phyloP scores from a whole-genome alignment of 305 asterid species.

The Fraxinus velutina region DNA sequence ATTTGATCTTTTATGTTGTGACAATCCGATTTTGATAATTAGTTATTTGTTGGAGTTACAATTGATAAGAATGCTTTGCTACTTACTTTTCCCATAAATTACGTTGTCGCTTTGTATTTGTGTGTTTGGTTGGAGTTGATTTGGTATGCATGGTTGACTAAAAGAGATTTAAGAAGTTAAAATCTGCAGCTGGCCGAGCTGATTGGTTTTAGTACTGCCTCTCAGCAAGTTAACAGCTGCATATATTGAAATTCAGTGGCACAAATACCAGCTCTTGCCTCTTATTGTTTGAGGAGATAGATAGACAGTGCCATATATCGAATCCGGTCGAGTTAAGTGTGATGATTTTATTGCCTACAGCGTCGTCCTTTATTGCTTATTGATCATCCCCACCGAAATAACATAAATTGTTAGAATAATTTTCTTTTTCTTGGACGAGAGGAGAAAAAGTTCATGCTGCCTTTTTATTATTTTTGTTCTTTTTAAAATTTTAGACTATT shows the following conservation, averaged over 20 bases:
- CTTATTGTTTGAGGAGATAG: constrained; percentile 13
- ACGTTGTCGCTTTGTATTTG: background rate
- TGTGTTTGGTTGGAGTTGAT: constrained; percentile 1
- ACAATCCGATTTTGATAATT: background rate
- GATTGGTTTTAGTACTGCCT: constrained; percentile 48
- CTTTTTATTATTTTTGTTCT: background rate
- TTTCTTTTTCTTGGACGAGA: background rate
- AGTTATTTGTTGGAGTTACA: background rate
- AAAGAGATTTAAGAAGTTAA: background rate
- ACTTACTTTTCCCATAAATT: background rate
- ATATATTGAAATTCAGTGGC: constrained; percentile 31
- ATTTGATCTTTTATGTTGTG: background rate
- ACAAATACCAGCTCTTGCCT: constrained; percentile 56
- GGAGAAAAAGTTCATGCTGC: background rate
- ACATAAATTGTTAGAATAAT: background rate
- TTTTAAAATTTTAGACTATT: background rate
- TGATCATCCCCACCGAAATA: background rate
- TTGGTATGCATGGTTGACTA: constrained; percentile 6
- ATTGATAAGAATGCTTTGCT: background rate
- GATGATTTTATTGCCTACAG: background rate
- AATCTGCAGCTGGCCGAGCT: constrained; percentile 66
- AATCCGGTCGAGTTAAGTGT: background rate
- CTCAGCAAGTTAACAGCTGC: constrained; percentile 57
- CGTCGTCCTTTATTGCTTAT: background rate
- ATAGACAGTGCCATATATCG: background rate